Evolutionary conservation across 2,329 filamentous ascomycete species (phyloP).

Genomic region (Cercospora zeae-maydis): DNA sequence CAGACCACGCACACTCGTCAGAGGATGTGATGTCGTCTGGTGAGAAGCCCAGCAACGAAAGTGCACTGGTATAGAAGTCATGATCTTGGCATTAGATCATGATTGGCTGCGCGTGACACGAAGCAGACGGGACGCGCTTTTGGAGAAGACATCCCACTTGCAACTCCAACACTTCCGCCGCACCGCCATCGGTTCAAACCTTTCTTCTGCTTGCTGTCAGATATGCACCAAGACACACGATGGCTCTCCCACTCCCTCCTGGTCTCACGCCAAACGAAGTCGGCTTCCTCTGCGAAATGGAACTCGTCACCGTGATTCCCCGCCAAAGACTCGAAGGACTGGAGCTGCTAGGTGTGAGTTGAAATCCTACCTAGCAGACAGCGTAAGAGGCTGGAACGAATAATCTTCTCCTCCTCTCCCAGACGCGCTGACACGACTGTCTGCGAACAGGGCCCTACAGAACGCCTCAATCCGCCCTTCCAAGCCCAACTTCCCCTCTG

Average conservation of each 20-base stretch:
- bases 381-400: conserved; percentile 25
- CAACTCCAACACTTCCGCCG: background rate
- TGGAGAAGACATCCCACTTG: background rate
- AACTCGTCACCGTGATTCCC: conserved; percentile 86
- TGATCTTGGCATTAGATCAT: background rate
- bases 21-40: background rate
- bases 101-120: conserved; percentile 7
- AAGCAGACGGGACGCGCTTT: background rate
- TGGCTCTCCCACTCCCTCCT: conserved; percentile 60
- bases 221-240: conserved; percentile 33
- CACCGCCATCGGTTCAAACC: background rate
- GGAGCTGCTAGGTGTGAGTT: conserved; percentile 75
- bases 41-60: background rate
- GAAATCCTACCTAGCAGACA: conserved; percentile 29
- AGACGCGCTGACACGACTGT: conserved; percentile 8
- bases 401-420: background rate
- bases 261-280: conserved; percentile 82
- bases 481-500: conserved; percentile 79
- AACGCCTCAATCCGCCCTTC: conserved; percentile 73
- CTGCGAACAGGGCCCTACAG: conserved; percentile 65
- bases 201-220: background rate
- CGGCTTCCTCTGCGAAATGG: conserved; percentile 95
- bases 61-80: background rate
- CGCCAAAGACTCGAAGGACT: conserved; percentile 85
- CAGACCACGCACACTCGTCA: background rate